These are phyloP conservation scores for Dillenia suffruticosa DNA, from an alignment of 164 flowering plant species.

Conservation along the genomic window DNA sequence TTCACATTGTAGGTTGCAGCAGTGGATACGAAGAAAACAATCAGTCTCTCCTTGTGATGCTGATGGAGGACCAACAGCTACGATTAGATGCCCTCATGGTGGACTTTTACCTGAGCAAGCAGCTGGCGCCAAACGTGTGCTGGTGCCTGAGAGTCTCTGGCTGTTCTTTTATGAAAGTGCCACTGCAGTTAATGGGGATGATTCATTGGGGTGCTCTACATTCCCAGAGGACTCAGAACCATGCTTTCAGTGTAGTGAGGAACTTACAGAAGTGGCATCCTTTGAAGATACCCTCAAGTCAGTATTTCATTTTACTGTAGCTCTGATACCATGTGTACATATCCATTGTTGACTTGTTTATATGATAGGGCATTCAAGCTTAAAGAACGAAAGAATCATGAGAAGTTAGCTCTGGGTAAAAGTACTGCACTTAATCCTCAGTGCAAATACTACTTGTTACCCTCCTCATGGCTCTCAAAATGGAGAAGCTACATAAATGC, in stretches of 20 bases:
- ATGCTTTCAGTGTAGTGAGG: slow-evolving; percentile 59
- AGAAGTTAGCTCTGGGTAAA: slow-evolving; percentile 71
- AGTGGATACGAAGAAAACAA: slow-evolving; percentile 82
- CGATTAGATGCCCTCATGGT: slow-evolving; percentile 86
- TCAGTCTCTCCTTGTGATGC: slow-evolving; percentile 83
- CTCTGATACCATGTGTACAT: neutral
- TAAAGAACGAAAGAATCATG: slow-evolving; percentile 85
- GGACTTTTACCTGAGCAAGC: slow-evolving; percentile 79
- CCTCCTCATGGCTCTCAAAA: slow-evolving; percentile 75
- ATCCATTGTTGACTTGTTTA: slow-evolving; percentile 21
- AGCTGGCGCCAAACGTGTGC: slow-evolving; percentile 74
- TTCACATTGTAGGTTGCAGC: slow-evolving; percentile 60
- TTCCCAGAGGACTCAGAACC: slow-evolving; percentile 59
- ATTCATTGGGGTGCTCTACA: slow-evolving; percentile 47
- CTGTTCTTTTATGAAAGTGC: slow-evolving; percentile 67
- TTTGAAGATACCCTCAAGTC: slow-evolving; percentile 75
- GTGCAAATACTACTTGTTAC: slow-evolving; percentile 73
- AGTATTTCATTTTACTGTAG: slow-evolving; percentile 3
- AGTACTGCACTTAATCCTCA: slow-evolving; percentile 44
- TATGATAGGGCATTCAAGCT: slow-evolving; percentile 68
- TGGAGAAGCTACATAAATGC: slow-evolving; percentile 77
- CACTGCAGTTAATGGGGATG: slow-evolving; percentile 58
- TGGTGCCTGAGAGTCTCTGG: slow-evolving; percentile 91
- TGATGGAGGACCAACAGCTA: slow-evolving; percentile 82
- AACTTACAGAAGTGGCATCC: slow-evolving; percentile 68